Conservation (phyloP, 352 stramenopile genomes). For the Phytophthora pseudosyringae region DNA sequence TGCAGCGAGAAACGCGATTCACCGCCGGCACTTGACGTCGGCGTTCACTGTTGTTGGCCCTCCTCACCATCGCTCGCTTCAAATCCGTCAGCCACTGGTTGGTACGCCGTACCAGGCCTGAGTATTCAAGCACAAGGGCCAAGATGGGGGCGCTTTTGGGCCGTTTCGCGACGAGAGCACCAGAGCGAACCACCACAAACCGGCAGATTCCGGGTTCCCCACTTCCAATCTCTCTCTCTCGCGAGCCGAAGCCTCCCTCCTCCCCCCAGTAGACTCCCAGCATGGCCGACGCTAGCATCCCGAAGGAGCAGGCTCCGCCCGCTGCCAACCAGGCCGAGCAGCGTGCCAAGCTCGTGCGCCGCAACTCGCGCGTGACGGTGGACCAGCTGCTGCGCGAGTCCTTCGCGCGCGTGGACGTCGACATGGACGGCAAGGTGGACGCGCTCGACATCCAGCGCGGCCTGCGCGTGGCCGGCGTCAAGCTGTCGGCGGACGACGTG, state of each 20-base stretch:
- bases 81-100: constrained; percentile 10
- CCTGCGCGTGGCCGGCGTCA: constrained; percentile 65
- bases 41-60: not conserved
- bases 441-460: constrained; percentile 80
- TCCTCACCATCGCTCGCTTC: constrained; percentile 1
- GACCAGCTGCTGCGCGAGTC: constrained; percentile 75
- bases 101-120: constrained; percentile 15
- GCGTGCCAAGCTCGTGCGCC: constrained; percentile 64
- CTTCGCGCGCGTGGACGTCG: constrained; percentile 77
- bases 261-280: not conserved
- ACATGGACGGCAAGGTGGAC: constrained; percentile 74
- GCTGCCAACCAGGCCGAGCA: constrained; percentile 15
- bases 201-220: not conserved
- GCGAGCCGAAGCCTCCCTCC: constrained; percentile 17
- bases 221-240: constrained; percentile 29
- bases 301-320: not conserved
- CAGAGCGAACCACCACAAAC: constrained; percentile 27
- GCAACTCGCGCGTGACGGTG: constrained; percentile 82
- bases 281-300: constrained; percentile 22
- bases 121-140: constrained; percentile 32
- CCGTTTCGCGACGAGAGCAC: constrained; percentile 28
- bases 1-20: constrained; percentile 16
- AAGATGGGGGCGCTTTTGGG: constrained; percentile 18
- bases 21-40: constrained; percentile 19
- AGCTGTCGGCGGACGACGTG: constrained; percentile 64